Conservation (phyloP, 352 stramenopile genomes). For the Globisporangium polare region DNA sequence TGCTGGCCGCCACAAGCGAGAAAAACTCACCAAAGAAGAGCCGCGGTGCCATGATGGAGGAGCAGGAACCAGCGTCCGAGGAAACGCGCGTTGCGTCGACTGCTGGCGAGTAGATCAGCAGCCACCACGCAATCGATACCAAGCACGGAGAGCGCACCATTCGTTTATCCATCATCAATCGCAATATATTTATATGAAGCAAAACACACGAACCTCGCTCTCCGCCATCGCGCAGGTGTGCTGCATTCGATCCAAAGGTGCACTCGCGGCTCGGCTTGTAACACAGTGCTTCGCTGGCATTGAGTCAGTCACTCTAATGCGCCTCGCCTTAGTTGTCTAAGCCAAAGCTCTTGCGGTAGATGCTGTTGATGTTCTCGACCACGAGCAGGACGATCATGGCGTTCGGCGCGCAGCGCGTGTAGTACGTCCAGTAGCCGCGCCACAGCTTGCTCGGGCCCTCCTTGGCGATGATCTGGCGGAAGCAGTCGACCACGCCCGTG, state of each 20-base stretch:
- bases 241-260: not conserved
- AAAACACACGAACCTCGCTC: not conserved
- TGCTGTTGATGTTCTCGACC: constrained; percentile 93
- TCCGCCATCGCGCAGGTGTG: not conserved
- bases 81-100: not conserved
- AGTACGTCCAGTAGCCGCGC: constrained; percentile 98
- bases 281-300: not conserved
- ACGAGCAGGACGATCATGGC: constrained; percentile 99
- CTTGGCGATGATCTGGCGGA: constrained; percentile 92
- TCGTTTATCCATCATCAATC: constrained; percentile 4
- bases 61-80: not conserved
- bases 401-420: constrained; percentile 97
- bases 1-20: constrained; percentile 17
- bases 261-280: not conserved
- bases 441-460: constrained; percentile 96
- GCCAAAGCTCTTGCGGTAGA: constrained; percentile 70
- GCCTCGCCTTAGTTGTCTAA: constrained; percentile 23
- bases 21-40: not conserved
- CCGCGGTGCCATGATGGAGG: not conserved
- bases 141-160: not conserved
- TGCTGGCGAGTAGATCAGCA: not conserved
- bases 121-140: not conserved
- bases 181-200: constrained; percentile 18
- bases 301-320: not conserved
- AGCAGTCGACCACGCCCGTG: constrained; percentile 94